These are phyloP conservation scores for Erigeron canadensis DNA, from an alignment of 129 eudicot species.

Conservation along the genomic window DNA sequence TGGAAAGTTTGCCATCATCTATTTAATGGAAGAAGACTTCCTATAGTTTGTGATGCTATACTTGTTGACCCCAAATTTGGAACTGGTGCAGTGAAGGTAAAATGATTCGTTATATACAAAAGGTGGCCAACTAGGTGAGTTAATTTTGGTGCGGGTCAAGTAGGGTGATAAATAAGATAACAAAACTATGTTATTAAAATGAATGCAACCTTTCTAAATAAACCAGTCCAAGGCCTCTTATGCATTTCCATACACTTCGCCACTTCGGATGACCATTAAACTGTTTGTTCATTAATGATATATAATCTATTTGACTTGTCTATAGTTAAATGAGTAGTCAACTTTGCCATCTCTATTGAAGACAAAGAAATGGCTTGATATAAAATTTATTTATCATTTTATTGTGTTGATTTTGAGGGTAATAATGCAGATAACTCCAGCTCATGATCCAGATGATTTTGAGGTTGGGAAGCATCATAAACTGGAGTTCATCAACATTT, in stretches of 20 bases:
- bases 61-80: conserved; percentile 94
- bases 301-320: not conserved
- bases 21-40: conserved; percentile 79
- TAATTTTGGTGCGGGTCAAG: not conserved
- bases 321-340: conserved; percentile 3
- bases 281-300: not conserved
- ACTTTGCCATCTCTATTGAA: not conserved
- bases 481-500: conserved; percentile 79
- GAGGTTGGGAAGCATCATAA: conserved; percentile 92
- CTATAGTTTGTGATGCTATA: conserved; percentile 75
- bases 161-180: not conserved
- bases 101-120: not conserved
- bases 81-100: conserved; percentile 96
- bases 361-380: not conserved
- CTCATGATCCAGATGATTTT: conserved; percentile 98
- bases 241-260: not conserved
- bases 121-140: not conserved
- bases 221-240: not conserved
- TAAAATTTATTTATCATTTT: not conserved
- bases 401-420: not conserved
- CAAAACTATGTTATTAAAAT: not conserved
- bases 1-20: conserved; percentile 86
- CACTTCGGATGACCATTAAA: not conserved
- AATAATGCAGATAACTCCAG: conserved; percentile 82
- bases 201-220: not conserved